Evolutionary conservation across 1,284 basidiomycete genomes (phyloP).

Genomic region (Cutaneotrichosporon spelunceum): DNA sequence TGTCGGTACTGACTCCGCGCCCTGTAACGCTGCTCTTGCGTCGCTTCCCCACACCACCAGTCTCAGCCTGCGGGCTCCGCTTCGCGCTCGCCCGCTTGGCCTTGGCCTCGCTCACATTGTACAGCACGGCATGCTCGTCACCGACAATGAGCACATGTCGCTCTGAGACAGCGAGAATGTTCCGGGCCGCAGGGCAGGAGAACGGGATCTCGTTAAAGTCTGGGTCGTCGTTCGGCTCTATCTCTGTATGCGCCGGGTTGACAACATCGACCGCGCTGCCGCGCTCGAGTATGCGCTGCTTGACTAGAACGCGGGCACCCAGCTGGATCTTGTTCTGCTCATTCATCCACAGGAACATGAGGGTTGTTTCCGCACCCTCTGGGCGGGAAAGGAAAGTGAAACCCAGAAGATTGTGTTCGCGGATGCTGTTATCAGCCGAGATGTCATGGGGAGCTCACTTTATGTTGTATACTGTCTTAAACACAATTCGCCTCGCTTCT

Average conservation of each 20-base stretch:
- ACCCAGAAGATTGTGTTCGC: constrained; percentile 70
- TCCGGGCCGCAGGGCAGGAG: constrained; percentile 44
- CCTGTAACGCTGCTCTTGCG: constrained; percentile 41
- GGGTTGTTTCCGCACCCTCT: constrained; percentile 49
- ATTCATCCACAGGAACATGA: constrained; percentile 61
- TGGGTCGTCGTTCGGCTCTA: constrained; percentile 20
- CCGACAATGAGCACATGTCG: constrained; percentile 39
- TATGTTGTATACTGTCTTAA: constrained; percentile 47
- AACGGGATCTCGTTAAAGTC: constrained; percentile 47
- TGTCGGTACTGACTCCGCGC: constrained; percentile 17
- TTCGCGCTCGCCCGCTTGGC: constrained; percentile 28
- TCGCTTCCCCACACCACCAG: constrained; percentile 34
- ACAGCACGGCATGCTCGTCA: constrained; percentile 46
- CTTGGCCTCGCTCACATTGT: constrained; percentile 13
- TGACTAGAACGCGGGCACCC: constrained; percentile 60
- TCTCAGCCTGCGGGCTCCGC: constrained; percentile 40
- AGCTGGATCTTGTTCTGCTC: constrained; percentile 57
- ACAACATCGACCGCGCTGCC: constrained; percentile 53
- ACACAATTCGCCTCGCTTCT: constrained; percentile 28
- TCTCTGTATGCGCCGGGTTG: constrained; percentile 51
- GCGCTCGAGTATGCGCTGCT: constrained; percentile 54
- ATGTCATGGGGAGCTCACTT: constrained; percentile 42
- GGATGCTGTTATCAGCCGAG: constrained; percentile 56
- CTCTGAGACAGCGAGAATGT: constrained; percentile 31
- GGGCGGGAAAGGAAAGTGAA: constrained; percentile 59